Percentiles rank a stretch among this genome's conserved stretches.
These are phyloP conservation scores for Aspergillus eucalypticola DNA, from an alignment of 2,329 filamentous ascomycete genomes.

Conservation along the genomic window DNA sequence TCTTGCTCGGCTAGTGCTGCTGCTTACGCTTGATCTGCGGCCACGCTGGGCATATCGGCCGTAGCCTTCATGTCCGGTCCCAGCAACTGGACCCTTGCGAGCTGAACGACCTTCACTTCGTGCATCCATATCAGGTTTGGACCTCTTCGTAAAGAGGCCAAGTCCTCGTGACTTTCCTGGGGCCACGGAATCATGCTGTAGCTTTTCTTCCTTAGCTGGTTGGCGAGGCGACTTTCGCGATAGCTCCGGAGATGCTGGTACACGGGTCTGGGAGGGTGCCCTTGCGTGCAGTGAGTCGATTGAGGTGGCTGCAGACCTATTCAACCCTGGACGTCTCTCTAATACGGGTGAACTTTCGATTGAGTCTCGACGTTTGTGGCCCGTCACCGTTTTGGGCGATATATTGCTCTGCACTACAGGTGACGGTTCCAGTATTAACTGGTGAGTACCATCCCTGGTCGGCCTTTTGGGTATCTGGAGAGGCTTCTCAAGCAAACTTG, in stretches of 20 bases:
- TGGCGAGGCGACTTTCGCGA: slow-evolving; percentile 39
- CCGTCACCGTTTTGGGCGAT: slow-evolving; percentile 46
- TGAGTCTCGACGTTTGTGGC: slow-evolving; percentile 55
- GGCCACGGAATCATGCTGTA: slow-evolving; percentile 33
- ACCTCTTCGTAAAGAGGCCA: slow-evolving; percentile 73
- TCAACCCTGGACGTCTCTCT: slow-evolving; percentile 31
- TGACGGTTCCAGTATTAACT: slow-evolving; percentile 57
- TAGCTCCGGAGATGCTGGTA: slow-evolving; percentile 32
- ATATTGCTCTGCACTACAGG: slow-evolving; percentile 61
- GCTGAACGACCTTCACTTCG: slow-evolving; percentile 55
- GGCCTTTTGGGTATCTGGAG: slow-evolving; percentile 59
- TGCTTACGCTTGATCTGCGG: slow-evolving; percentile 45
- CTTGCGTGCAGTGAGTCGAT: slow-evolving; percentile 43
- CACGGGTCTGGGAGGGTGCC: slow-evolving; percentile 34
- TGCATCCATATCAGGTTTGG: slow-evolving; percentile 62
- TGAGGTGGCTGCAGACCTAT: slow-evolving; percentile 37
- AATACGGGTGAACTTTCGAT: slow-evolving; percentile 44
- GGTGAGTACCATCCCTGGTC: slow-evolving; percentile 67
- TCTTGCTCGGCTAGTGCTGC: slow-evolving; percentile 41
- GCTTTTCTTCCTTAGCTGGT: slow-evolving; percentile 32
- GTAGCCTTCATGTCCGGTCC: slow-evolving; percentile 83
- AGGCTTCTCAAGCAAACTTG: slow-evolving; percentile 26
- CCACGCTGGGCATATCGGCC: slow-evolving; percentile 50
- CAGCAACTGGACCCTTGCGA: slow-evolving; percentile 79
- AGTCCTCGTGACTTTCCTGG: slow-evolving; percentile 62